These are phyloP conservation scores for Priceomyces melissophilus DNA, from an alignment of 805 yeast genomes.

Conservation along the genomic window DNA sequence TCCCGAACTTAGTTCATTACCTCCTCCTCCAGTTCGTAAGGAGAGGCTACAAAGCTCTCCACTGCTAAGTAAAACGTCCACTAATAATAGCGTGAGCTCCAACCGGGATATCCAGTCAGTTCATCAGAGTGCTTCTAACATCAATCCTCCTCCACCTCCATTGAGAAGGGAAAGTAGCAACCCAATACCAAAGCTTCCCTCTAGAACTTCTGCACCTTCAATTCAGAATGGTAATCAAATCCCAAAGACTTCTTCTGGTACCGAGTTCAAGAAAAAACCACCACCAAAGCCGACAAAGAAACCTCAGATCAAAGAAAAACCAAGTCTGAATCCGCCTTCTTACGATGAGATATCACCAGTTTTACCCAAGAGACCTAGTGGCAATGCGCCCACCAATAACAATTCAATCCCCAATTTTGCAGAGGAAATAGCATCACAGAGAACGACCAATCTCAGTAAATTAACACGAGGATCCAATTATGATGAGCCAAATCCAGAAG, in stretches of 20 bases:
- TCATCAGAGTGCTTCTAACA: background rate
- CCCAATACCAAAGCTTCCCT: slow-evolving; percentile 9
- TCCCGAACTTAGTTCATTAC: slow-evolving; percentile 35
- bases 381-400: background rate
- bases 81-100: too few species aligned
- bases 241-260: too few species aligned
- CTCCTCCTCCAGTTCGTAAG: slow-evolving; percentile 41
- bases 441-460: slow-evolving; percentile 1
- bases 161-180: slow-evolving; percentile 4
- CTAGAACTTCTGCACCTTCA: slow-evolving; percentile 8
- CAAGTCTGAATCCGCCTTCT: slow-evolving; percentile 20
- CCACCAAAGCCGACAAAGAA: slow-evolving; percentile 44
- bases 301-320: slow-evolving; percentile 6
- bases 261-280: slow-evolving; percentile 26
- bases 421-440: slow-evolving; percentile 20
- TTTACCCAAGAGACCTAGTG: background rate
- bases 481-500: background rate
- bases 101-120: background rate
- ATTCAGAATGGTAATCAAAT: too few species aligned
- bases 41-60: slow-evolving; percentile 10
- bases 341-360: slow-evolving; percentile 10
- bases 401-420: slow-evolving; percentile 24
- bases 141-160: slow-evolving; percentile 2
- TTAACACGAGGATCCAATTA: background rate
- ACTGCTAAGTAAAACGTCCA: too few species aligned